Evolutionary conservation across 148 eudicot genomes (phyloP), one percentile per base, ranked within the genome.

Genomic region (Limonium bicolor): DNA sequence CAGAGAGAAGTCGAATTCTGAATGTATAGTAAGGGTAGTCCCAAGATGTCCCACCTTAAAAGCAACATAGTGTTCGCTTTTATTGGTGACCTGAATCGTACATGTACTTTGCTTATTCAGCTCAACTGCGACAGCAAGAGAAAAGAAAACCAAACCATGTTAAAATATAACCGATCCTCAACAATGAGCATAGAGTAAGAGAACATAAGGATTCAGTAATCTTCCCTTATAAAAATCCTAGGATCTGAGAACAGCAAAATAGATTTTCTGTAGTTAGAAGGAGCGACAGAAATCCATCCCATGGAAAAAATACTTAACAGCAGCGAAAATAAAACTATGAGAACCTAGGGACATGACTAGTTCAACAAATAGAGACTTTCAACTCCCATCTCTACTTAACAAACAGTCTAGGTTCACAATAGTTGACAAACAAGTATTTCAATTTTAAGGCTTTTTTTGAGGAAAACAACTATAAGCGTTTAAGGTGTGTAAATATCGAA

Each of bases 41-140:
- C 18, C 16, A n/a, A n/a, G n/a, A n/a, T n/a, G n/a, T n/a, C n/a
- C 29, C 43, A 82, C 93, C 93, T 82, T 82, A 59, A 71, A 82
- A 46, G 77, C 85, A 38, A 82, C 71, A 61, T 49, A 53, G 30
- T 71, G 68, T 47, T 74, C 67, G n/a, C 76, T 51, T 33, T 46
- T 65, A 57, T 82, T 82, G 58, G 36, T 40, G 27, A 82, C 76
- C 51, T 69, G 74, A 56, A 82, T 65, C 18, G 69, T 54, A 40
- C 82, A 82, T 9, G 79, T 54, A 51, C 82, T 68, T 34, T 71
- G 93, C 47, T 82, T 82, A 70, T 78, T 77, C 44, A 58, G 49
- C 68, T 82, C 93, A 74, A 74, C 93, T 82, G 58, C n/a, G n/a
- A n/a, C n/a, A n/a, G 19, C 63, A 12, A 36, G 25, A 29, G 13